A percentile compares a stretch with the other conserved stretches of the same genome.
Conservation (phyloP, 1,284 basidiomycete species). For the Fistulina hepatica region DNA sequence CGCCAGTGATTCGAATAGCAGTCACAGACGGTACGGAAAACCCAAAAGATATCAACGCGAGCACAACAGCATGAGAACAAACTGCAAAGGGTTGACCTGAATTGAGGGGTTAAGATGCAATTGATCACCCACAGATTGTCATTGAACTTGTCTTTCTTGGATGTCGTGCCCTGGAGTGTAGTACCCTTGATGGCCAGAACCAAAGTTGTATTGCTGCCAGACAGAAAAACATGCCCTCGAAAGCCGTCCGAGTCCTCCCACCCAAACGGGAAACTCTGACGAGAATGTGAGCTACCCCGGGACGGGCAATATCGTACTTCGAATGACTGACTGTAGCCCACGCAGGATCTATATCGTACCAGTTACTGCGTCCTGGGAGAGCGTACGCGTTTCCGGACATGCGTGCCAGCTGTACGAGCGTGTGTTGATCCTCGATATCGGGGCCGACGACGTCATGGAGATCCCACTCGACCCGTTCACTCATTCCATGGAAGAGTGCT, state of each 20-base stretch:
- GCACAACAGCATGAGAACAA: constrained; percentile 98
- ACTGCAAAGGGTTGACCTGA: constrained; percentile 14
- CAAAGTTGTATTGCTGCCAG: constrained; percentile 72
- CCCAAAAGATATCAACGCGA: constrained; percentile 84
- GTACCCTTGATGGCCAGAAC: constrained; percentile 95
- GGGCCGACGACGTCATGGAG: constrained; percentile 43
- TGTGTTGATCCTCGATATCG: constrained; percentile 73
- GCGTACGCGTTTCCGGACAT: constrained; percentile 92
- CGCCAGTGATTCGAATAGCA: constrained; percentile 67
- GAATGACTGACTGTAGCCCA: constrained; percentile 54
- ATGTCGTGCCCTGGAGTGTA: constrained; percentile 71
- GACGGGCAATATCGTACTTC: constrained; percentile 2
- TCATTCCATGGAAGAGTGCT: constrained; percentile 38
- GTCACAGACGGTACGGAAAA: constrained; percentile 73
- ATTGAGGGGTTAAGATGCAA: background rate
- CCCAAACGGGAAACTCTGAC: constrained; percentile 79
- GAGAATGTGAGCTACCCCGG: constrained; percentile 2
- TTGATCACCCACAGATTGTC: constrained; percentile 59
- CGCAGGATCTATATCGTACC: constrained; percentile 70
- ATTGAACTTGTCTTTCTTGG: constrained; percentile 90
- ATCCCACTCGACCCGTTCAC: constrained; percentile 49
- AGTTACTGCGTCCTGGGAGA: constrained; percentile 53
- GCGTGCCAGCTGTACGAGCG: constrained; percentile 75
- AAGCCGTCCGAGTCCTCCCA: constrained; percentile 82
- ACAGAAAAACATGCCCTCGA: constrained; percentile 82